Conservation (phyloP, 108 stramenopile species). For the Fragilariopsis cylindrus region DNA sequence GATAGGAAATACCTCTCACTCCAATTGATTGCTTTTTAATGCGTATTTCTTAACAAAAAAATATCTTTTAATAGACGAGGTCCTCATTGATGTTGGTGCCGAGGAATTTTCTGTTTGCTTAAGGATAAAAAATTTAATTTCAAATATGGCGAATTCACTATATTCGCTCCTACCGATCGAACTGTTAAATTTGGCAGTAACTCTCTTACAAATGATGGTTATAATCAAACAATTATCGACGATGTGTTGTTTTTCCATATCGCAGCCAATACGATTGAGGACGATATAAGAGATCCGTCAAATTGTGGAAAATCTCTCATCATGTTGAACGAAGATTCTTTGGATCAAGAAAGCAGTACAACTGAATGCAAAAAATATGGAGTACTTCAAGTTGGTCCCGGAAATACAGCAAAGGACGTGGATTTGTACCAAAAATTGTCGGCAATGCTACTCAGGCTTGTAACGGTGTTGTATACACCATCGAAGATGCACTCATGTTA, state of each 20-base stretch:
- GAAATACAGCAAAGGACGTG: neutral
- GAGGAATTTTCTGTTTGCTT: too few species aligned
- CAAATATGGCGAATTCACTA: slow-evolving; percentile 9
- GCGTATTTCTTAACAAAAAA: too few species aligned
- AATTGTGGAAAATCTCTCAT: neutral
- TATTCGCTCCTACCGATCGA: neutral
- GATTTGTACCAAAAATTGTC: neutral
- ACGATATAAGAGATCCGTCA: neutral
- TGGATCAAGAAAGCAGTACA: neutral
- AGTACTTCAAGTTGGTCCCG: slow-evolving; percentile 2
- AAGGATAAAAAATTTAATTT: neutral
- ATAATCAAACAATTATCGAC: neutral
- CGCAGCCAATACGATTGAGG: neutral
- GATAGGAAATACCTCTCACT: too few species aligned
- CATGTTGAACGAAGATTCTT: slow-evolving; percentile 11
- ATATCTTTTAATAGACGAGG: too few species aligned
- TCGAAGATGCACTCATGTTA: neutral
- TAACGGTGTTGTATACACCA: neutral
- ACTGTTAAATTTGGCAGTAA: neutral
- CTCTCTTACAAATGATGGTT: neutral
- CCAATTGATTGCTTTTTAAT: too few species aligned
- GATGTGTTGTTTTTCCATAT: neutral
- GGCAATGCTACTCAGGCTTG: neutral
- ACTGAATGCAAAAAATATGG: neutral
- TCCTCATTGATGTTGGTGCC: too few species aligned